phyloP scores from a whole-genome alignment of 2,329 filamentous ascomycete genomes.

The Periconia sp. region DNA sequence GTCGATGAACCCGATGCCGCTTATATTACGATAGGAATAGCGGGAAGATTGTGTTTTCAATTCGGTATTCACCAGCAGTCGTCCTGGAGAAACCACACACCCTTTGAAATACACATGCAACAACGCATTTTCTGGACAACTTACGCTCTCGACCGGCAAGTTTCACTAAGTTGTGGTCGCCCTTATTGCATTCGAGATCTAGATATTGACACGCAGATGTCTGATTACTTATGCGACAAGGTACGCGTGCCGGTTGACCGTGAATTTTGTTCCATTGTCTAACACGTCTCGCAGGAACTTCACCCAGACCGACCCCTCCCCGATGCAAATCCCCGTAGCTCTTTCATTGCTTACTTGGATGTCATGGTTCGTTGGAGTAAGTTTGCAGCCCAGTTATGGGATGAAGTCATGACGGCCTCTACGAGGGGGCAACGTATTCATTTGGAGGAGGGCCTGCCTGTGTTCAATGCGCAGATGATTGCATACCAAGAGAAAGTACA shows the following conservation, averaged over 20 bases:
- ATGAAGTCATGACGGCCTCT: conserved; percentile 15
- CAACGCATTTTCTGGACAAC: conserved; percentile 34
- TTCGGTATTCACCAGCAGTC: conserved; percentile 30
- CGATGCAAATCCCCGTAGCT: conserved; percentile 11
- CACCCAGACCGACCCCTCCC: conserved; percentile 14
- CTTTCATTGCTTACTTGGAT: conserved; percentile 21
- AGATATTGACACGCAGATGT: conserved; percentile 30
- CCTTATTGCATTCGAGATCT: conserved; percentile 31
- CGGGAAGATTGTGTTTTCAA: conserved; percentile 31
- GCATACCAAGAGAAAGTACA: conserved; percentile 11
- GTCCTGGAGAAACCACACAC: conserved; percentile 16
- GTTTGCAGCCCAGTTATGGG: conserved; percentile 25
- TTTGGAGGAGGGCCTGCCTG: background rate
- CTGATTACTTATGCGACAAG: conserved; percentile 17
- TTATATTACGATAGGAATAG: conserved; percentile 32
- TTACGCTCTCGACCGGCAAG: conserved; percentile 28
- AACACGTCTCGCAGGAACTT: conserved; percentile 12
- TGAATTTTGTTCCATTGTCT: background rate
- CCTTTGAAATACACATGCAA: conserved; percentile 22
- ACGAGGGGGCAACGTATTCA: conserved; percentile 9
- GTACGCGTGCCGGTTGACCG: conserved; percentile 13
- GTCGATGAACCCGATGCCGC: conserved; percentile 31
- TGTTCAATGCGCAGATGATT: conserved; percentile 17
- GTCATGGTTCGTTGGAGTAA: conserved; percentile 28
- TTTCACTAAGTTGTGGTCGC: conserved; percentile 33